Evolutionary conservation across 345 rosid species (phyloP), one percentile per base, ranked within the genome.

Genomic region (Pelargonium nanum): DNA sequence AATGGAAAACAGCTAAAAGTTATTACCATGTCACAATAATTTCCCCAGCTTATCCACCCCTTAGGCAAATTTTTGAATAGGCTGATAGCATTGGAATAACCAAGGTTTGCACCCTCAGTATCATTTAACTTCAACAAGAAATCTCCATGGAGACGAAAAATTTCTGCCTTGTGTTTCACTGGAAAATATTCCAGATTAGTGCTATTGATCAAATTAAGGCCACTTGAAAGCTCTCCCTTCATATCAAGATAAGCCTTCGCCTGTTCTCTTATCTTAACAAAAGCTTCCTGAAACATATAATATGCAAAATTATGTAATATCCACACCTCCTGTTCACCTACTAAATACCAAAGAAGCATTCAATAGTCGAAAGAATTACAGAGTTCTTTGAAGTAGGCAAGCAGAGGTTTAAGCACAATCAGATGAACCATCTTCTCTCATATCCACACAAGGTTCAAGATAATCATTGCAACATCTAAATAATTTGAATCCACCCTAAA

Each of bases 11-110:
- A 40, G 19, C 58, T 26, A 55, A 23, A 22, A 68, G 28, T 23
- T 19, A 28, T 51, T 89, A 93, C 99, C 99, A 83, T 75, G 72
- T 93, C 97, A 69, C 97, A 87, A 74, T 93, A 93, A 66, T 80
- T 83, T 72, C 99, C 97, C 99, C 99, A 93, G 80, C 99, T 93
- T 81, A 93, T 89, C 99, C 99, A 93, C 72, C 97, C 99, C 72
- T 89, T 93, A 6, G 99, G 94, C 70, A 87, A 78, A 78, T 84
- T 83, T 70, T 90, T 93, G 84, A 81, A 89, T 70, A 89, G 80
- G 74, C 75, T 74, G 74, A 93, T 84, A 5, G 95, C 96, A 78
- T 78, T 83, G 52, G 96, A 93, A 72, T 89, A 93, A 54, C 90
- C 91, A 65, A 74, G 12, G 64, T 93, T 89, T 59, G 97, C 99